A percentile compares a stretch with the other conserved stretches of the same genome.
phyloP scores from a whole-genome alignment of 192 early-diverging fungal species.

The Paraglomus brasilianum region DNA sequence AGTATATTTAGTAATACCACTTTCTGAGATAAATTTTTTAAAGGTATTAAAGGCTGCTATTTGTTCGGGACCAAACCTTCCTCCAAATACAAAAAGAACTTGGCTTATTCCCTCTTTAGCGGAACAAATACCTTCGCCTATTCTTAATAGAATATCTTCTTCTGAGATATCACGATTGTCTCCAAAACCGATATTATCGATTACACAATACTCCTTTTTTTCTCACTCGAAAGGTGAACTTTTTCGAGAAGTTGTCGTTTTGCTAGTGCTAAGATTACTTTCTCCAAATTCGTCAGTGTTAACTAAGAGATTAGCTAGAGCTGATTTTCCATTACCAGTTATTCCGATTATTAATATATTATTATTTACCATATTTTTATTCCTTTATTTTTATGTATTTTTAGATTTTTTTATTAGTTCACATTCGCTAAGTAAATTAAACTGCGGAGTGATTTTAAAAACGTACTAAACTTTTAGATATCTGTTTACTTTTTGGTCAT shows the following conservation, averaged over 20 bases:
- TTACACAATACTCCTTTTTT: constrained; percentile 4
- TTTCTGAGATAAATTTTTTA: constrained; percentile 11
- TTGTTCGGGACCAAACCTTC: constrained; percentile 1
- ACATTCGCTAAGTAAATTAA: too few relatives aligned
- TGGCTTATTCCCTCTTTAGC: constrained; percentile 5
- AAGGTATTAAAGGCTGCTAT: constrained; percentile 7
- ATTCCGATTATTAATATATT: constrained; percentile 1
- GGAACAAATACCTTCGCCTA: constrained; percentile 7
- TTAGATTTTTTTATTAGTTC: too few relatives aligned
- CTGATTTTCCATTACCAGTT: constrained; percentile 8
- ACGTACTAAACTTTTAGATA: too few relatives aligned
- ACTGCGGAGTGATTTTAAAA: too few relatives aligned
- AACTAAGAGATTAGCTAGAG: constrained; percentile 3
- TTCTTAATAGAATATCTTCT: background rate
- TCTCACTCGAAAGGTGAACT: constrained; percentile 4
- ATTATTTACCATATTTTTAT: too few relatives aligned
- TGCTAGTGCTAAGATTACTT: background rate
- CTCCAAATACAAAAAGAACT: constrained; percentile 14
- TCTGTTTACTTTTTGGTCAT: too few relatives aligned
- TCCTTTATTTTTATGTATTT: too few relatives aligned
- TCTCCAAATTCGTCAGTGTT: background rate
- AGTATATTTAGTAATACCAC: constrained; percentile 18
- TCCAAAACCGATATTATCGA: constrained; percentile 24
- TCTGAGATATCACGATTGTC: background rate
- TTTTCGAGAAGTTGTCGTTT: background rate